Conservation (phyloP, 2,329 filamentous ascomycete genomes). For the Beauveria caledonica region DNA sequence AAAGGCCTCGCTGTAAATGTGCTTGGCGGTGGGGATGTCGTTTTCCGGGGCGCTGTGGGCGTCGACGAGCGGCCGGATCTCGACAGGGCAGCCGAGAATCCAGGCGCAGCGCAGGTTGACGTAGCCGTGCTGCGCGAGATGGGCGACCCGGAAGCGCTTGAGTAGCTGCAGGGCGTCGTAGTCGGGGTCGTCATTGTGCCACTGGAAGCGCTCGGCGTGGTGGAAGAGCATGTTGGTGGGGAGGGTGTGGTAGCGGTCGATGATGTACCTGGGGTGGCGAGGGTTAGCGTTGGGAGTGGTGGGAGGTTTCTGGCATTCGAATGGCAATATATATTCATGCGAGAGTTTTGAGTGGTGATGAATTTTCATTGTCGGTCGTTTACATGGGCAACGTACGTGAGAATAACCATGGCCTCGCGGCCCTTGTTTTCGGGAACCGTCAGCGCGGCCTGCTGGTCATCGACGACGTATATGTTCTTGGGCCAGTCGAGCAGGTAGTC, state of each 20-base stretch:
- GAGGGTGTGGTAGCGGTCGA: conserved; percentile 39
- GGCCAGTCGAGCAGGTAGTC: conserved; percentile 37
- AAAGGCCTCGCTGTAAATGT: conserved; percentile 34
- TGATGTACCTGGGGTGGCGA: conserved; percentile 30
- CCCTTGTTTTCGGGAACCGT: conserved; percentile 44
- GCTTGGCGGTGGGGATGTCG: conserved; percentile 29
- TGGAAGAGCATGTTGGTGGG: conserved; percentile 38
- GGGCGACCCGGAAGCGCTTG: conserved; percentile 37
- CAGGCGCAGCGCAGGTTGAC: conserved; percentile 53
- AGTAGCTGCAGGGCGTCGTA: conserved; percentile 47
- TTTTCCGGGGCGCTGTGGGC: conserved; percentile 24
- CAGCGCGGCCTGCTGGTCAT: conserved; percentile 37
- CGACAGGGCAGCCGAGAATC: conserved; percentile 46
- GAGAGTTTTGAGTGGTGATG: background rate
- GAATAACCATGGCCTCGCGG: conserved; percentile 44
- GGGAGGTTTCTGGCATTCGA: background rate
- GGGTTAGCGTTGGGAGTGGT: background rate
- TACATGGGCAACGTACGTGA: conserved; percentile 27
- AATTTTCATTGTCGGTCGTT: background rate
- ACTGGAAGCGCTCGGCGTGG: conserved; percentile 40
- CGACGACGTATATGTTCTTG: conserved; percentile 46
- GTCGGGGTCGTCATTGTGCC: conserved; percentile 46
- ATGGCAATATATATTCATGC: background rate
- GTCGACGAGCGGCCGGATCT: conserved; percentile 34
- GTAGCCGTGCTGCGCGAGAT: conserved; percentile 47